These are phyloP conservation scores for Chenopodium quinoa DNA, from an alignment of 148 eudicot species.

Conservation along the genomic window DNA sequence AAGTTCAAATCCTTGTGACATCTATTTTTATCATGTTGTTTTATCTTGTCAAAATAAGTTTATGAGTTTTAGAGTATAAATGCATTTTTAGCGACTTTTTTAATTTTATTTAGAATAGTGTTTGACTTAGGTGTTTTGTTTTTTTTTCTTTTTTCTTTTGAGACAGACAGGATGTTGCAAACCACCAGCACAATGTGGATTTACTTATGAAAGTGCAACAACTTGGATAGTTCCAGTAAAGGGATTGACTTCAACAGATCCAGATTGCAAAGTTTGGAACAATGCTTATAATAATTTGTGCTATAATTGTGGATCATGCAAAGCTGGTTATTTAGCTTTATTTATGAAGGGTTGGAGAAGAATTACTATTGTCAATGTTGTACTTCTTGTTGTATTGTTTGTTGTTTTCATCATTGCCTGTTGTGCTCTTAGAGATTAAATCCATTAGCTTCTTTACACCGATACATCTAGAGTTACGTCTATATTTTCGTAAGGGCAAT, in stretches of 20 bases:
- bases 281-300: slow-evolving; percentile 30
- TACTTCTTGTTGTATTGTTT: slow-evolving; percentile 30
- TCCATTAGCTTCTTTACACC: background rate
- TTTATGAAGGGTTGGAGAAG: slow-evolving; percentile 35
- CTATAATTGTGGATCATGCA: slow-evolving; percentile 40
- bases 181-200: slow-evolving; percentile 42
- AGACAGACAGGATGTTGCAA: slow-evolving; percentile 43
- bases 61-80: no score
- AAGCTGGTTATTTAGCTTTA: slow-evolving; percentile 37
- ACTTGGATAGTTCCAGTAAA: slow-evolving; percentile 30
- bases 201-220: slow-evolving; percentile 22
- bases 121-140: background rate
- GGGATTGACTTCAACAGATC: slow-evolving; percentile 24
- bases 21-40: no score
- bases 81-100: no score
- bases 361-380: slow-evolving; percentile 23
- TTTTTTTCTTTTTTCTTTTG: background rate
- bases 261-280: slow-evolving; percentile 39
- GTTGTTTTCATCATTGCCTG: slow-evolving; percentile 35
- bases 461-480: no score
- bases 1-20: no score
- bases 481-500: background rate
- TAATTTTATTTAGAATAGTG: no score
- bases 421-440: slow-evolving; percentile 31
- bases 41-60: no score